A percentile compares a stretch with the other conserved stretches of the same genome.
phyloP scores from a whole-genome alignment of 345 rosid genomes.

The Citrus cavaleriei region DNA sequence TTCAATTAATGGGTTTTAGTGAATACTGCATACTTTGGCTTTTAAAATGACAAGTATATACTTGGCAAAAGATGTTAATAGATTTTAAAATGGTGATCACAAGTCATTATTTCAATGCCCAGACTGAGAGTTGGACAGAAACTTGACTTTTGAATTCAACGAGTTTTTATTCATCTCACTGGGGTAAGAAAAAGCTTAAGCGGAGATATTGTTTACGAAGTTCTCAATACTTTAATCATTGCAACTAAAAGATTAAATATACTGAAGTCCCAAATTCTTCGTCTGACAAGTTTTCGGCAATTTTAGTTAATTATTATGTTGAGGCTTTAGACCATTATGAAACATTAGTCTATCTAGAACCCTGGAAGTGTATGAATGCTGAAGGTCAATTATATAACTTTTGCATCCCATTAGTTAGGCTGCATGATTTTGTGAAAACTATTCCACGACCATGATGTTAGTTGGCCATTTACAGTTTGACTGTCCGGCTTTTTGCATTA shows the following conservation, averaged over 20 bases:
- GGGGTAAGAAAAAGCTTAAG: not conserved
- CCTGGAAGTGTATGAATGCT: not conserved
- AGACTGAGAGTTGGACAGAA: not conserved
- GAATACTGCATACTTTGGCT: not conserved
- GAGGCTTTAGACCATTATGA: not conserved
- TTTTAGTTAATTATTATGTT: not conserved
- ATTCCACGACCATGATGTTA: not conserved
- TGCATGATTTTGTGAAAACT: slow-evolving; percentile 5
- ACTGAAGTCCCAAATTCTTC: not conserved
- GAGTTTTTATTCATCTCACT: not conserved
- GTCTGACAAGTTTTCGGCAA: not conserved
- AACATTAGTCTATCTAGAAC: not conserved
- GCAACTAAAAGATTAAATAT: not conserved
- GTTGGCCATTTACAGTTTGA: not conserved
- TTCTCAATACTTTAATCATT: not conserved
- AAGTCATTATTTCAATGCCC: not conserved
- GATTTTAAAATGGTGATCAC: not conserved
- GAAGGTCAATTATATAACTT: not conserved
- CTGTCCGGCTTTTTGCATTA: not conserved
- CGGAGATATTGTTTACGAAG: not conserved
- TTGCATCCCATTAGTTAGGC: not conserved
- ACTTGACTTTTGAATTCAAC: not conserved
- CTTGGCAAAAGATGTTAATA: not conserved
- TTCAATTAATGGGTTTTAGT: not conserved
- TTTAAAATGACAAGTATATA: not conserved